These are phyloP conservation scores for Davidsoniella eucalypti DNA, from an alignment of 2,329 filamentous ascomycete genomes.

Conservation along the genomic window DNA sequence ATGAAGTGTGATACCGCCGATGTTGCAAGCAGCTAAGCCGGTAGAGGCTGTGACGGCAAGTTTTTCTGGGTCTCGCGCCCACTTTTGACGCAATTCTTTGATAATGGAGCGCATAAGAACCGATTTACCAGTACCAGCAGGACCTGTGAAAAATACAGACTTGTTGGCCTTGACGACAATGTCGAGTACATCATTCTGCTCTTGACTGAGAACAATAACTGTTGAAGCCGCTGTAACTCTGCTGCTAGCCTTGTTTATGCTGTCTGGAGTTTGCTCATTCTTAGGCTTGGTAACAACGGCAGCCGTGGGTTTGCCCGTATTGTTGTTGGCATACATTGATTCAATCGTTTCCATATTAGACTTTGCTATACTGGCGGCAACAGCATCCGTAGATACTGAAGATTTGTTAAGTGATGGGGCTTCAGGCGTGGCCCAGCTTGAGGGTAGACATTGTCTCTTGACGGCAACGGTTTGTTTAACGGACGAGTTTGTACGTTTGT, in stretches of 20 bases:
- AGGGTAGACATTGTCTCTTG: conserved; percentile 9
- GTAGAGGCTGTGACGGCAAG: conserved; percentile 92
- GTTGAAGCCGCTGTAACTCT: not conserved
- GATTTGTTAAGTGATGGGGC: not conserved
- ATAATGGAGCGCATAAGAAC: conserved; percentile 91
- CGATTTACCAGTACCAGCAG: conserved; percentile 92
- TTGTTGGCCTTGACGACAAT: conserved; percentile 64
- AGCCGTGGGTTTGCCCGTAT: not conserved
- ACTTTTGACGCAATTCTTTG: conserved; percentile 58
- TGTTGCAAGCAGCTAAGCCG: conserved; percentile 88
- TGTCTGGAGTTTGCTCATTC: not conserved
- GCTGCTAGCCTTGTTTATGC: not conserved
- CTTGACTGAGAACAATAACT: conserved; percentile 55
- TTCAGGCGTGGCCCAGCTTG: not conserved
- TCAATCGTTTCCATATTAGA: not conserved
- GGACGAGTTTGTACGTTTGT: not conserved
- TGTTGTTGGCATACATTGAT: not conserved
- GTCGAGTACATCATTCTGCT: conserved; percentile 71
- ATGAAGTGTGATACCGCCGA: conserved; percentile 87
- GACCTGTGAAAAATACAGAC: conserved; percentile 96
- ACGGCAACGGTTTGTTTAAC: conserved; percentile 5
- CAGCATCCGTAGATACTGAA: not conserved
- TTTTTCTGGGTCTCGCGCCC: conserved; percentile 58
- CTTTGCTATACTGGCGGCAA: no score
- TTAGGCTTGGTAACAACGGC: not conserved